Conservation (phyloP, 2,329 filamentous ascomycete species). For the Aspergillus sp. region DNA sequence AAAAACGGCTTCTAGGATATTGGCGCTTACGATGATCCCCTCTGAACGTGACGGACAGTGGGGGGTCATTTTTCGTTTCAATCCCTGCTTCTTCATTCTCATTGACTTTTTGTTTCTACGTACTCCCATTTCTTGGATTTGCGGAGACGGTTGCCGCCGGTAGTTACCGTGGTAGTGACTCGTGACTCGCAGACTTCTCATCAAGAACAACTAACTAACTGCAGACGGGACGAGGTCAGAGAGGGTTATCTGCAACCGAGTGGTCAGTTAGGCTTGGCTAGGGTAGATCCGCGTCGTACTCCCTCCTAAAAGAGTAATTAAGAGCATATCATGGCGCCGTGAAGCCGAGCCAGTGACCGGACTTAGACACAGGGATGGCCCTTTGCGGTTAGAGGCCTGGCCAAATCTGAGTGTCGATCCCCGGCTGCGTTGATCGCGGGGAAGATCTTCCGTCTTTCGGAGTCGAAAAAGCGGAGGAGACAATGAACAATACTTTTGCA, state of each 20-base stretch:
- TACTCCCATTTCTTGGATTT: not conserved
- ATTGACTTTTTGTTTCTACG: not conserved
- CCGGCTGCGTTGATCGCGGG: constrained; percentile 18
- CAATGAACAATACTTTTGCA: not conserved
- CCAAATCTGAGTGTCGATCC: constrained; percentile 15
- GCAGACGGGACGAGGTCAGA: not conserved
- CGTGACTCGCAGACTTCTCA: not conserved
- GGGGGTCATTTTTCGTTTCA: no score
- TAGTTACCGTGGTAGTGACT: constrained; percentile 4
- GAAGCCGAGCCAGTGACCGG: not conserved
- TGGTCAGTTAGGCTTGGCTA: constrained; percentile 4
- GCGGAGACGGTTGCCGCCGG: not conserved
- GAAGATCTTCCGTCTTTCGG: constrained; percentile 21
- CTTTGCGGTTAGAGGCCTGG: not conserved
- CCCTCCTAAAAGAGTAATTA: not conserved
- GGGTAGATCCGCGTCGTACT: not conserved
- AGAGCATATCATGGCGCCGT: not conserved
- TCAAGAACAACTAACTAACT: no score
- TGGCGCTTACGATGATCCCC: constrained; percentile 8
- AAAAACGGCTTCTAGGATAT: constrained; percentile 13
- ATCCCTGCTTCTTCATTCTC: no score
- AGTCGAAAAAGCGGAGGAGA: not conserved
- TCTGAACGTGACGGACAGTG: no score
- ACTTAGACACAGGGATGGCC: not conserved
- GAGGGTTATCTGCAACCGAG: constrained; percentile 6